Percentiles rank a stretch among this genome's conserved stretches.
These are phyloP conservation scores for Ceratobasidium sp. DNA, from an alignment of 1,284 basidiomycete genomes.

Conservation along the genomic window DNA sequence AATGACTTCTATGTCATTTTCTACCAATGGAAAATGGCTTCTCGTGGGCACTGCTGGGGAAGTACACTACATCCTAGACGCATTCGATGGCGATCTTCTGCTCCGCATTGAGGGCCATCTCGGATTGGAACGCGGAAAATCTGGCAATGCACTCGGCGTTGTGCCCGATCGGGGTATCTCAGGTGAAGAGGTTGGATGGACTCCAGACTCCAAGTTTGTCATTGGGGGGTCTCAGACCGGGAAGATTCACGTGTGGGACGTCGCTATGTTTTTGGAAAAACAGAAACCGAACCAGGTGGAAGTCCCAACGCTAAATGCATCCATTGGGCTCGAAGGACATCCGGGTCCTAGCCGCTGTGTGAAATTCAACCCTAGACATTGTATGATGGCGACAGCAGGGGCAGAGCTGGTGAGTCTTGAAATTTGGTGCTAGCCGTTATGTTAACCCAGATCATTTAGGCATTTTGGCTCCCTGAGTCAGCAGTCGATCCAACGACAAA, in stretches of 20 bases:
- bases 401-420: conserved; percentile 76
- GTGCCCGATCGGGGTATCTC: conserved; percentile 80
- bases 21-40: conserved; percentile 87
- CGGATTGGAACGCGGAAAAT: conserved; percentile 76
- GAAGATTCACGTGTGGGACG: conserved; percentile 82
- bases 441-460: conserved; percentile 58
- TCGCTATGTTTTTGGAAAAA: conserved; percentile 52
- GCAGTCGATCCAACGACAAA: conserved; percentile 56
- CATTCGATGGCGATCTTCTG: conserved; percentile 83
- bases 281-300: conserved; percentile 32
- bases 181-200: conserved; percentile 92
- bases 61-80: conserved; percentile 92
- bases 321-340: conserved; percentile 71
- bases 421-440: neutral
- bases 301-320: conserved; percentile 45
- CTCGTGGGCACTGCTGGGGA: conserved; percentile 93
- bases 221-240: conserved; percentile 86
- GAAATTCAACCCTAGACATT: conserved; percentile 84
- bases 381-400: conserved; percentile 90
- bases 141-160: conserved; percentile 62
- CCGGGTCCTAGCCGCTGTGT: conserved; percentile 85
- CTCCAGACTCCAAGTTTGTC: conserved; percentile 89
- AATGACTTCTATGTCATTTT: conserved; percentile 92
- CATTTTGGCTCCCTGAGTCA: conserved; percentile 84
- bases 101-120: conserved; percentile 85